phyloP scores from a whole-genome alignment of 2,329 filamentous ascomycete species.

The Pseudogymnoascus pannorum region DNA sequence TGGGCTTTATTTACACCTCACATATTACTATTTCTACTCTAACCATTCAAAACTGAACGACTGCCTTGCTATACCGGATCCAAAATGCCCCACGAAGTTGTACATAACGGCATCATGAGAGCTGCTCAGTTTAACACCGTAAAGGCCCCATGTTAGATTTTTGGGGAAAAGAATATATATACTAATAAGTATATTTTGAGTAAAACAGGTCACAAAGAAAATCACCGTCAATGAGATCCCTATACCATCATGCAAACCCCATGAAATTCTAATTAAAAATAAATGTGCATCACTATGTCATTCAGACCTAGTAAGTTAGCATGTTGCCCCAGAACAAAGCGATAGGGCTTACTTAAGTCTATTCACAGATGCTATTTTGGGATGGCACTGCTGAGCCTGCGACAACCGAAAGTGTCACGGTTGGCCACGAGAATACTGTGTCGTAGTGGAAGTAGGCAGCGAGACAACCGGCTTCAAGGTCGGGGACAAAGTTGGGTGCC shows the following conservation, averaged over 20 bases:
- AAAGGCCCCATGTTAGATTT: neutral
- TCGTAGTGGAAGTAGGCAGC: constrained; percentile 49
- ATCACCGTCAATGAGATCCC: constrained; percentile 37
- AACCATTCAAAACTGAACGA: neutral
- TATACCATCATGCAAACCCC: constrained; percentile 35
- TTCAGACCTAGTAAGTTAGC: constrained; percentile 26
- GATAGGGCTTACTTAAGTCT: neutral
- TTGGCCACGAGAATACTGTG: constrained; percentile 59
- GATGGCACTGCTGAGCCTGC: neutral
- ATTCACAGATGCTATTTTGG: constrained; percentile 2
- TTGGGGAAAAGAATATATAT: neutral
- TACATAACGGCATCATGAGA: neutral
- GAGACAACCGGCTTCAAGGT: constrained; percentile 48
- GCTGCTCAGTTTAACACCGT: constrained; percentile 10
- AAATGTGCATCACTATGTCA: constrained; percentile 34
- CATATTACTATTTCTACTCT: neutral
- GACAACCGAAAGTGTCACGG: constrained; percentile 11
- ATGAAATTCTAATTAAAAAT: constrained; percentile 35
- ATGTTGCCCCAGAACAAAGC: neutral
- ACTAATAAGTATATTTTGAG: neutral
- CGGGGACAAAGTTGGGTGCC: constrained; percentile 48
- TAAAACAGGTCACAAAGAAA: constrained; percentile 21
- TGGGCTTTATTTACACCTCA: neutral
- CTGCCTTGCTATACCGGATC: neutral
- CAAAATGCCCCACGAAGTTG: neutral